Conservation (phyloP, 108 stramenopile species). For the Parietichytrium sp. region DNA sequence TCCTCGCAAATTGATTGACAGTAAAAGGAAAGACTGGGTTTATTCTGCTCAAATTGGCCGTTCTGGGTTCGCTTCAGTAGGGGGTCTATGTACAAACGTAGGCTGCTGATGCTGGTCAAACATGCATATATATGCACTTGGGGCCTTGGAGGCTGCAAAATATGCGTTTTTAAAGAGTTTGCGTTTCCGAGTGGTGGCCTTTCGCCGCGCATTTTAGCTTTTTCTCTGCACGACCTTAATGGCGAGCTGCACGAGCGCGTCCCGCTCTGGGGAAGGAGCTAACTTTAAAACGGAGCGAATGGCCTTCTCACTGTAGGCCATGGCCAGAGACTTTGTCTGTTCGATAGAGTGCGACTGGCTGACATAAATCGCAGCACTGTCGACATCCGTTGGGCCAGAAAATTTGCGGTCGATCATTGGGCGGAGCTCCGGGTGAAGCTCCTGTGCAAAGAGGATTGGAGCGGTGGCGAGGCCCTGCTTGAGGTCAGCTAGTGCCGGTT, state of each 20-base stretch:
- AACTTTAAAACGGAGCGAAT: constrained; percentile 54
- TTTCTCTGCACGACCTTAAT: constrained; percentile 55
- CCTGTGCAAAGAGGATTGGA: constrained; percentile 88
- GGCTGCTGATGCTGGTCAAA: too few species aligned
- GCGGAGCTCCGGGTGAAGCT: constrained; percentile 64
- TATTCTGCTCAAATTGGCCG: too few species aligned
- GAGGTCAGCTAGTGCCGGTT: constrained; percentile 87
- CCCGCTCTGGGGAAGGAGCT: constrained; percentile 46
- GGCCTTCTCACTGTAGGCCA: constrained; percentile 86
- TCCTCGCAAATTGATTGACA: too few species aligned
- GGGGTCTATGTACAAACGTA: too few species aligned
- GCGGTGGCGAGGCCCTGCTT: constrained; percentile 90
- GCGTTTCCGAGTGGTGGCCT: too few species aligned
- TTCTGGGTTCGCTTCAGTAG: too few species aligned
- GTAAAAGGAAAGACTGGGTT: too few species aligned
- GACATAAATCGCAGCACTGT: constrained; percentile 72
- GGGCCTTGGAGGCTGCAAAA: too few species aligned
- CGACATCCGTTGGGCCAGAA: constrained; percentile 77
- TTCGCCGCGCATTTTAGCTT: too few species aligned
- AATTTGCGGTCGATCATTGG: constrained; percentile 84
- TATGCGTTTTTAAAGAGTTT: too few species aligned
- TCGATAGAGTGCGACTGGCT: constrained; percentile 67
- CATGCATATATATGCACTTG: too few species aligned
- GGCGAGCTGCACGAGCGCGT: constrained; percentile 54
- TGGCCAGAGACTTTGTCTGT: constrained; percentile 82